These are phyloP conservation scores for Capillidium rhysosporum DNA, from an alignment of 371 early-diverging fungal genomes.

Conservation along the genomic window DNA sequence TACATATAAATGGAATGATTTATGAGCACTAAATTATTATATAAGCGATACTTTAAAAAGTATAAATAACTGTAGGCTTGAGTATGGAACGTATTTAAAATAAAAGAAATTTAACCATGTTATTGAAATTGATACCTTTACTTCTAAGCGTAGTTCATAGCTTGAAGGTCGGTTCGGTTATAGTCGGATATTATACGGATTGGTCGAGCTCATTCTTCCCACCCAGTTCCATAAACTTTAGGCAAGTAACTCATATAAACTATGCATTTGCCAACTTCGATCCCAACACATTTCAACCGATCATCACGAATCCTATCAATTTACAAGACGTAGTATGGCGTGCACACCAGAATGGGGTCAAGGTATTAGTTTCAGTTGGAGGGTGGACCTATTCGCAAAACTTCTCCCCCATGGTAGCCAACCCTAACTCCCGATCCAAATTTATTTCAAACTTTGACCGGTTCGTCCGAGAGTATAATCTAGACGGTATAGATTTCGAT, in stretches of 20 bases:
- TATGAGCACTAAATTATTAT: too few species aligned
- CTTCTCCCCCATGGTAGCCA: slow-evolving; percentile 34
- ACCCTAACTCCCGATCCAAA: slow-evolving; percentile 14
- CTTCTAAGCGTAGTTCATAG: too few species aligned
- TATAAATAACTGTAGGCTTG: too few species aligned
- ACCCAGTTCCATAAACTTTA: not conserved
- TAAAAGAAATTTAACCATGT: too few species aligned
- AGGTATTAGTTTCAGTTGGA: slow-evolving; percentile 43
- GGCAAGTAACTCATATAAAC: slow-evolving; percentile 36
- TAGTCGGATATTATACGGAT: slow-evolving; percentile 1
- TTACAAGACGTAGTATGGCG: not conserved
- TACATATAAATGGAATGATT: too few species aligned
- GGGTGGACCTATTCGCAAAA: slow-evolving; percentile 50
- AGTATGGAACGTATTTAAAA: too few species aligned
- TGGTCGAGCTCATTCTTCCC: slow-evolving; percentile 1
- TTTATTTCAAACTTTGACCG: slow-evolving; percentile 18
- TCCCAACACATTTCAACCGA: slow-evolving; percentile 9
- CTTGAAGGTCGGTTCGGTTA: slow-evolving; percentile 7
- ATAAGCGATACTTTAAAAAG: too few species aligned
- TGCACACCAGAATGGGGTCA: not conserved
- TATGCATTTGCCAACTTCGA: slow-evolving; percentile 18
- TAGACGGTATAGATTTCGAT: slow-evolving; percentile 21
- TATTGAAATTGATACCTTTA: too few species aligned
- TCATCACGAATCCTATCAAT: not conserved
- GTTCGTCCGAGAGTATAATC: not conserved